These are phyloP conservation scores for Parmelia sp. DNA, from an alignment of 495 filamentous ascomycete species.

Conservation along the genomic window DNA sequence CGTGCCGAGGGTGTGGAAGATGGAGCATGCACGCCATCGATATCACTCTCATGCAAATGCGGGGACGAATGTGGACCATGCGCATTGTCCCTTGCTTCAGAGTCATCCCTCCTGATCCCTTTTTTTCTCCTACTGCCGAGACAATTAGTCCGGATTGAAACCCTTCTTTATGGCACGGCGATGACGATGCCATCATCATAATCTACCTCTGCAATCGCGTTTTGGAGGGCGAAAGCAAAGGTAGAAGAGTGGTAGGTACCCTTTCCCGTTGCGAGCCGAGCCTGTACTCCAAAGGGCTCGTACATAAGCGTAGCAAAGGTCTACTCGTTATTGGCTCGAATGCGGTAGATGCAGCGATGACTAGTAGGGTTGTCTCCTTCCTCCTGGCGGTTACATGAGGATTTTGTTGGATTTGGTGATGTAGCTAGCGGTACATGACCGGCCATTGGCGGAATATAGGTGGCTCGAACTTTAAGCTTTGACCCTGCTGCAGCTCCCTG, in stretches of 20 bases:
- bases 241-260: background rate
- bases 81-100: background rate
- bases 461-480: constrained; percentile 1
- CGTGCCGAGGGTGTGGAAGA: background rate
- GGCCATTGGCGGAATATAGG: background rate
- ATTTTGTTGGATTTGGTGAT: constrained; percentile 1
- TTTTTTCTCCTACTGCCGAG: background rate
- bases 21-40: constrained; percentile 7
- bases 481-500: background rate
- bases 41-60: constrained; percentile 5
- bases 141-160: background rate
- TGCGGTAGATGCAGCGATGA: background rate
- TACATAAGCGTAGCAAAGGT: background rate
- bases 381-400: background rate
- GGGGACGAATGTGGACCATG: background rate
- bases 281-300: background rate
- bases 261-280: constrained; percentile 7
- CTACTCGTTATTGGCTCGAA: background rate
- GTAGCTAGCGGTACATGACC: background rate
- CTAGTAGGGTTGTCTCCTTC: background rate
- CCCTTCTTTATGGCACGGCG: background rate
- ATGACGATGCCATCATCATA: background rate
- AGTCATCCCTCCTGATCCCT: background rate
- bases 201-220: background rate
- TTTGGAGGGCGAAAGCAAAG: background rate